Conservation (phyloP, 164 flowering plant genomes). For the Vitis rotundifolia region DNA sequence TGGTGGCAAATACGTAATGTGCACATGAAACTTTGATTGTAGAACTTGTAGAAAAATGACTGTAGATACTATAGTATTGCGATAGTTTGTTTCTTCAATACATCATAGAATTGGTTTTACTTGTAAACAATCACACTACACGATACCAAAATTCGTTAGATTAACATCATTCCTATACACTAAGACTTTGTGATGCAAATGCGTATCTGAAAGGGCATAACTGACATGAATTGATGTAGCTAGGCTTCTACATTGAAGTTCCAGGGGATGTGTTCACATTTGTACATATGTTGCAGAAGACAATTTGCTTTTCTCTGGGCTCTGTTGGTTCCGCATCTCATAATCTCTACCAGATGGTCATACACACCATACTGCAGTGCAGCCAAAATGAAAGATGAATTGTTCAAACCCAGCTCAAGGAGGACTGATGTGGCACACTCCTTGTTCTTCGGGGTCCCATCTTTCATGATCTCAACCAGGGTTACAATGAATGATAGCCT, state of each 20-base stretch:
- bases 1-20: no score
- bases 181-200: no score
- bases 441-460: conserved; percentile 40
- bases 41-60: no score
- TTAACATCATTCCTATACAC: no score
- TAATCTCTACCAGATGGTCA: conserved; percentile 29
- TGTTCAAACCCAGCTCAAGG: conserved; percentile 26
- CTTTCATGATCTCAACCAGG: conserved; percentile 22
- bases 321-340: conserved; percentile 34
- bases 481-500: conserved; percentile 24
- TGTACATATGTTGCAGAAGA: conserved; percentile 35
- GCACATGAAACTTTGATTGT: no score
- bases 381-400: conserved; percentile 23
- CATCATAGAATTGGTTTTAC: no score
- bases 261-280: conserved; percentile 31
- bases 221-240: no score
- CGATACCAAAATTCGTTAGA: no score
- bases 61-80: no score
- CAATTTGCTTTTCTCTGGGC: conserved; percentile 39
- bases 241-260: background rate
- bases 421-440: conserved; percentile 38
- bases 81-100: no score
- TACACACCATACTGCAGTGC: conserved; percentile 35
- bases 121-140: no score
- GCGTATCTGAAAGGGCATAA: no score